Conservation (phyloP, 129 eudicot genomes). For the Oenanthe sinensis region DNA sequence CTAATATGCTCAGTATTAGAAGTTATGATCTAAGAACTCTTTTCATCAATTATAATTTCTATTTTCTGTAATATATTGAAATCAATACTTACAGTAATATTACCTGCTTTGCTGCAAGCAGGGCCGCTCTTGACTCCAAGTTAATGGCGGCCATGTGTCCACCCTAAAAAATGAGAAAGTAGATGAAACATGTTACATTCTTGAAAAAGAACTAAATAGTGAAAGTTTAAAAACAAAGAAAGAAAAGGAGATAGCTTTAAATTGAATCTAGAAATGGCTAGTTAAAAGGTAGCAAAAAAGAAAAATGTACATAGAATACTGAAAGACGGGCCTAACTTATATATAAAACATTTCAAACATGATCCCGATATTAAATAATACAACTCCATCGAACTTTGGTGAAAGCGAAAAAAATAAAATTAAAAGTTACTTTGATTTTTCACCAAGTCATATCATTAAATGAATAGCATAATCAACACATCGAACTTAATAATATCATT, state of each 20-base stretch:
- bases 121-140: conserved; percentile 63
- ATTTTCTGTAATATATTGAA: neutral
- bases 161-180: conserved; percentile 37
- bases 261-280: neutral
- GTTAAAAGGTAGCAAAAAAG: neutral
- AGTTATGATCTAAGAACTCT: neutral
- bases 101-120: conserved; percentile 81
- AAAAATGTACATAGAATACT: neutral
- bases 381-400: neutral
- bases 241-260: neutral
- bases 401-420: neutral
- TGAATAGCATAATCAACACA: neutral
- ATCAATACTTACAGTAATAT: neutral
- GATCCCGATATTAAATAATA: neutral
- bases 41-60: neutral
- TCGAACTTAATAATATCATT: neutral
- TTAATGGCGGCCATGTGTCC: conserved; percentile 75
- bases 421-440: neutral
- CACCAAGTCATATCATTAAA: neutral
- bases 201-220: neutral
- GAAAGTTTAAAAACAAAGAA: neutral
- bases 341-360: neutral
- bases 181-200: neutral
- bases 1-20: neutral
- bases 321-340: neutral